Evolutionary conservation across 176 grass and related monocot genomes (phyloP).

Genomic region (Bolboschoenus planiculmis): DNA sequence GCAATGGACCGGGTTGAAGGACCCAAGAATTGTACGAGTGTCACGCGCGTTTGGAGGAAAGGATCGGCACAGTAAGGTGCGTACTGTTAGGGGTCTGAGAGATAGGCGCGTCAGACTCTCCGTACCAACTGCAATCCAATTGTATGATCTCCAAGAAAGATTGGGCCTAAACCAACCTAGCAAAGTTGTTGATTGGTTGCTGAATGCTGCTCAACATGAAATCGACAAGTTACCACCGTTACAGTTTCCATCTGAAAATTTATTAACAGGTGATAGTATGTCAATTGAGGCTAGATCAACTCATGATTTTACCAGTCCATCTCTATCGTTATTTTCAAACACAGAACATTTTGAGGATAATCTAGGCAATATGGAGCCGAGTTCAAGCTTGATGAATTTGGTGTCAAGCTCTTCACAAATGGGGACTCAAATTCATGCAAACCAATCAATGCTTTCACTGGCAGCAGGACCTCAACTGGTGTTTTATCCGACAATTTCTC

Average conservation of each 20-base stretch:
- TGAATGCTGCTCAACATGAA: constrained; percentile 75
- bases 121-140: constrained; percentile 84
- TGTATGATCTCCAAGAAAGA: constrained; percentile 95
- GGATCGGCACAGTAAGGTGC: constrained; percentile 94
- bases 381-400: neutral
- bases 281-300: constrained; percentile 10
- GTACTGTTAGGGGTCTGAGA: constrained; percentile 68
- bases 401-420: constrained; percentile 11
- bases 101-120: constrained; percentile 86
- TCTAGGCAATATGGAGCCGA: neutral
- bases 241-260: constrained; percentile 49
- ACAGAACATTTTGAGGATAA: constrained; percentile 14
- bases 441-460: constrained; percentile 56
- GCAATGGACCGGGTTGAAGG: constrained; percentile 56
- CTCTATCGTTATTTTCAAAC: constrained; percentile 23
- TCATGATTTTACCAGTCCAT: neutral
- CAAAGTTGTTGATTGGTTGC: constrained; percentile 96
- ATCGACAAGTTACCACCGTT: constrained; percentile 94
- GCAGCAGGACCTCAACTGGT: constrained; percentile 50
- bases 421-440: constrained; percentile 22
- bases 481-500: constrained; percentile 45
- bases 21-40: constrained; percentile 87
- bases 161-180: constrained; percentile 89
- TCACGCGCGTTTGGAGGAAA: constrained; percentile 86
- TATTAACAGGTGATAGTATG: constrained; percentile 16